Percentiles rank a stretch among this genome's conserved stretches.
Evolutionary conservation across 2,329 filamentous ascomycete genomes (phyloP).

Genomic region (Spiromastix sp.): DNA sequence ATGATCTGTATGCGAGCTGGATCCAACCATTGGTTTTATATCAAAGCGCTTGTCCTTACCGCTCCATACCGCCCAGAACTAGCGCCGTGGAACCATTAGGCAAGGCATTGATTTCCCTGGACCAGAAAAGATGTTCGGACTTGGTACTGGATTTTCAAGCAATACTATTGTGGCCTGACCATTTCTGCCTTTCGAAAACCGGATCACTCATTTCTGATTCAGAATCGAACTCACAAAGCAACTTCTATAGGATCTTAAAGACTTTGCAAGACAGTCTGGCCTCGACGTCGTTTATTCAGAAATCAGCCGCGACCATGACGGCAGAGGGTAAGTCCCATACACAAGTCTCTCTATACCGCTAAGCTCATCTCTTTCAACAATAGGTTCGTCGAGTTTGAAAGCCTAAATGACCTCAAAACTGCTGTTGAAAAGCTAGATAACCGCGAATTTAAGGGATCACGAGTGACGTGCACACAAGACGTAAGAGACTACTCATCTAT

Average conservation of each 20-base stretch:
- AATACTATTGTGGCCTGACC: no score
- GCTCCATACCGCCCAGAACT: no score
- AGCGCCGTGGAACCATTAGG: no score
- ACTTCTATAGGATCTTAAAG: slow-evolving; percentile 94
- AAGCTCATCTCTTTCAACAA: slow-evolving; percentile 1
- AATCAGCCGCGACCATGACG: slow-evolving; percentile 82
- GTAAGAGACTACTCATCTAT: slow-evolving; percentile 43
- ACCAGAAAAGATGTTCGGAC: no score
- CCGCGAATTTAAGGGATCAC: slow-evolving; percentile 82
- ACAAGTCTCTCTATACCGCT: background rate
- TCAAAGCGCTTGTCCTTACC: no score
- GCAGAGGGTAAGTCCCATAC: slow-evolving; percentile 67
- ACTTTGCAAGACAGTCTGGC: slow-evolving; percentile 94
- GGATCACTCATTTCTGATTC: slow-evolving; percentile 14
- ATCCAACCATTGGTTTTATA: no score
- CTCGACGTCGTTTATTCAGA: slow-evolving; percentile 98
- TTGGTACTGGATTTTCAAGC: no score
- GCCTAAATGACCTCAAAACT: slow-evolving; percentile 73
- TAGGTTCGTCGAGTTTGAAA: slow-evolving; percentile 98
- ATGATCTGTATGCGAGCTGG: no score
- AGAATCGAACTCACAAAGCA: slow-evolving; percentile 66
- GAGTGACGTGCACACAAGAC: slow-evolving; percentile 78
- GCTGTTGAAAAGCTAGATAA: slow-evolving; percentile 93
- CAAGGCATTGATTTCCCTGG: no score
- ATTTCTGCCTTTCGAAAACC: background rate